These are phyloP conservation scores for Kwoniella sp. DNA, from an alignment of 768 basidiomycete species.

Conservation along the genomic window DNA sequence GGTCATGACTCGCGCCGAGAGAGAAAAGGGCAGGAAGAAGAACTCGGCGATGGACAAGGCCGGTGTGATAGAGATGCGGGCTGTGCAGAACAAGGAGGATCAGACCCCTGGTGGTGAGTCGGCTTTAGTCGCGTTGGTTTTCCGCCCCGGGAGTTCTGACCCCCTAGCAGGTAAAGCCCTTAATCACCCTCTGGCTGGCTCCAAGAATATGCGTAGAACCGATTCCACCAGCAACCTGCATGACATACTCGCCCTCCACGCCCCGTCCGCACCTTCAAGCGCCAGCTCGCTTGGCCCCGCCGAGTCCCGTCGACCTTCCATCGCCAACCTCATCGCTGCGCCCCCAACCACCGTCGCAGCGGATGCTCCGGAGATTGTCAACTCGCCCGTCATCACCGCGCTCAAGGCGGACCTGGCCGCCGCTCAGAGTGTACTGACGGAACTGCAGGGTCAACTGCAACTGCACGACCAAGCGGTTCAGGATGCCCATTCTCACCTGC, in stretches of 20 bases:
- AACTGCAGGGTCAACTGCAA: slow-evolving; percentile 29
- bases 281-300: slow-evolving; percentile 15
- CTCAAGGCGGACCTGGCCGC: slow-evolving; percentile 38
- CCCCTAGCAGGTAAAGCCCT: no score
- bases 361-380: slow-evolving; percentile 18
- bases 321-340: slow-evolving; percentile 24
- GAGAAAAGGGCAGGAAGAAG: slow-evolving; percentile 37
- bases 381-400: slow-evolving; percentile 37
- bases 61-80: slow-evolving; percentile 35
- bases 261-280: slow-evolving; percentile 16
- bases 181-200: slow-evolving; percentile 5
- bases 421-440: slow-evolving; percentile 35
- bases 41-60: slow-evolving; percentile 22
- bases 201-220: slow-evolving; percentile 24
- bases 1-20: slow-evolving; percentile 14
- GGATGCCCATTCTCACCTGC: slow-evolving; percentile 58
- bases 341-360: slow-evolving; percentile 13
- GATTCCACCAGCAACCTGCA: slow-evolving; percentile 24
- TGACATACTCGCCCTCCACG: slow-evolving; percentile 18
- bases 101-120: slow-evolving; percentile 15
- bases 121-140: background rate
- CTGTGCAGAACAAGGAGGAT: slow-evolving; percentile 34
- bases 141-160: no score
- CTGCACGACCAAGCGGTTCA: slow-evolving; percentile 39
- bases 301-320: slow-evolving; percentile 34